Percentiles rank a stretch among this genome's conserved stretches.
Conservation (phyloP, 116 monocot genomes). For the Zostera marina region DNA sequence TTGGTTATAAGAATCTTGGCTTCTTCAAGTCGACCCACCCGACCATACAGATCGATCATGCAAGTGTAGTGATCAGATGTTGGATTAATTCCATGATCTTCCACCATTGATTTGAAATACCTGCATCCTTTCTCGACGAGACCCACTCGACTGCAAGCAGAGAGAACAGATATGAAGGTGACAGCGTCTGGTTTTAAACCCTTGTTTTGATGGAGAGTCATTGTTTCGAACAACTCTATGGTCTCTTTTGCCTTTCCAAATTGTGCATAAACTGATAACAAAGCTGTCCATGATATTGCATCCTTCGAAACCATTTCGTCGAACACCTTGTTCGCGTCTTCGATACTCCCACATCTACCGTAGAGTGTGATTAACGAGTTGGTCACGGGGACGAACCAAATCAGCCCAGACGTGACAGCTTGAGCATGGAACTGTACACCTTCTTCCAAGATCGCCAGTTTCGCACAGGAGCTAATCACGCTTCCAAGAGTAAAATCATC, state of each 20-base stretch:
- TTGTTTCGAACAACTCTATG: constrained; percentile 42
- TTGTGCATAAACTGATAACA: constrained; percentile 50
- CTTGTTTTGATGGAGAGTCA: constrained; percentile 12
- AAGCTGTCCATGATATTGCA: constrained; percentile 60
- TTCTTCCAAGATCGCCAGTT: constrained; percentile 62
- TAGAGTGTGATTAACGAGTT: constrained; percentile 64
- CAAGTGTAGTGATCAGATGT: constrained; percentile 59
- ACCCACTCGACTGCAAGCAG: constrained; percentile 65
- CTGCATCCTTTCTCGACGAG: constrained; percentile 46
- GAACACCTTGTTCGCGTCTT: constrained; percentile 38
- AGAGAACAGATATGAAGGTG: constrained; percentile 56
- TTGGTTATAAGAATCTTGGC: constrained; percentile 45
- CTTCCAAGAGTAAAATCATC: constrained; percentile 74
- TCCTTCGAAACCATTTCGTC: constrained; percentile 42
- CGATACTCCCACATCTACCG: constrained; percentile 58
- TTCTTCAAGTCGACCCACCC: constrained; percentile 47
- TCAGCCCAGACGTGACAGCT: constrained; percentile 34
- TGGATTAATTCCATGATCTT: constrained; percentile 31
- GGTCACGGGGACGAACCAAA: constrained; percentile 43
- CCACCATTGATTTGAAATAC: constrained; percentile 42
- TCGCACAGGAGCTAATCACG: constrained; percentile 59
- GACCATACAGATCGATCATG: constrained; percentile 62
- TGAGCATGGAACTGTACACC: constrained; percentile 50
- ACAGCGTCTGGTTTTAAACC: constrained; percentile 54
- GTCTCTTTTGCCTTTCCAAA: constrained; percentile 62